Evolutionary conservation across 129 eudicot species (phyloP), one percentile per base, ranked within the genome.

Genomic region (Escallonia rubra): DNA sequence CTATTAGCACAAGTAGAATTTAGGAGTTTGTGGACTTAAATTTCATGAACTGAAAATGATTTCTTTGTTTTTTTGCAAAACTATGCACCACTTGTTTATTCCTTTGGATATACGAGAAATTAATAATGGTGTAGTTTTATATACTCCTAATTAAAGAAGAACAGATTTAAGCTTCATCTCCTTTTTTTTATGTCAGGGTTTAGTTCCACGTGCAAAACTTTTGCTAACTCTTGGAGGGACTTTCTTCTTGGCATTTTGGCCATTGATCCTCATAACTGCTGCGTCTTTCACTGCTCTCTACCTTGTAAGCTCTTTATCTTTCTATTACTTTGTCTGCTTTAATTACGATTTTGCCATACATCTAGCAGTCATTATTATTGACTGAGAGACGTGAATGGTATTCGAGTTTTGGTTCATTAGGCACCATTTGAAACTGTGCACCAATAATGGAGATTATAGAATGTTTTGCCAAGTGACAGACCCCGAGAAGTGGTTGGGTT

Each of bases 141-240:
- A 23, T 23, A 23, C 34, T 23, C 34, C 1, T 23, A 1, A 13
- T n/a, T 54, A n/a, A 11, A 54, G 5, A 54, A 54, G 34, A 13
- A 54, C 14, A 34, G 14, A 54, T 34, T 54, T n/a, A 12, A 12
- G 4, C 14, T 12, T n/a, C 6, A n/a, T 71, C 34, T 57, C 7
- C 40, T 23, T 23, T 23, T 23, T 43, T 70, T 15, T 11, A 57
- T 72, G 79, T 56, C 79, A 92, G 98, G 98, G 98, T 12, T 80
- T 92, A 76, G 77, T 92, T 77, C 98, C 98, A 42, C 96, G 98
- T 53, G 96, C 77, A 61, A 92, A 88, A 78, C 78, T 92, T 67
- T 76, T 92, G 89, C 79, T 92, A 64, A 77, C 82, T 39, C 88
- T 92, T 63, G 98, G 98, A 65, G 98, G 96, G 66, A 86, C 98